Base-by-base conservation (phyloP, 2,329 filamentous ascomycete species). In the Cercospora zeina region DNA sequence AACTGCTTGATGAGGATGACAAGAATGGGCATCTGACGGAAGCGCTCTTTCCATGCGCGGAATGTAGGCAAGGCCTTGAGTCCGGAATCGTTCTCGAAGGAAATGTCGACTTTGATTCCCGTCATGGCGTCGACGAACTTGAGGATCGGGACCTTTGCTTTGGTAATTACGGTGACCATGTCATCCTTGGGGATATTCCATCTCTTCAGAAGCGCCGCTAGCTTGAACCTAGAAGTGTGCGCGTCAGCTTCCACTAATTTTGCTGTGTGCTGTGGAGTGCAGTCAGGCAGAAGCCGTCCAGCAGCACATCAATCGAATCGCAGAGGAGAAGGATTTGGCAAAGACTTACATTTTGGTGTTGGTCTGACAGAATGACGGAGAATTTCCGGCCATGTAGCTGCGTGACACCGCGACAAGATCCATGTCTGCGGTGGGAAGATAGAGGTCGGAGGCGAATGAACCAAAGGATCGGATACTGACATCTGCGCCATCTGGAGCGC, bases 1-100 rank as follows among this genome's bases (percentile, higher is more conserved):
- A 96, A 93, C 68, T 99, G 95, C 78, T 99, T 99, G 77, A 99
- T 84, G 27, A 97, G 74, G 0, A 91, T 88, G 37, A 96, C 91
- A 24, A 99, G 80, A 42, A 90, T 85, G 0, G 91, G 89, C 90
- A 97, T 93, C 8, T 87, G 86, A 0, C 93, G 93, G 67, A 89
- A 96, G 58, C 88, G 80, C 13, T 80, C 70, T 75, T 90, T 93
- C 95, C 95, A 99, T 0, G 80, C 75, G 58, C 86, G 77, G 73
- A 97, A 96, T 0, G 91, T 97, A 16, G 87, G 79, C 71, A 95
- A 89, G 2, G 95, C 93, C 16, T 83, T 77, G 9, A 97, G 79
- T 10, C 95, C 95, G 45, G 89, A 90, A 36, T 88, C 77, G 72
- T 97, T 97, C 77, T 99, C 93, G 73, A 99, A 97, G 0, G 93